Evolutionary conservation across 2,329 filamentous ascomycete genomes (phyloP).

Genomic region (Neurospora crassa): DNA sequence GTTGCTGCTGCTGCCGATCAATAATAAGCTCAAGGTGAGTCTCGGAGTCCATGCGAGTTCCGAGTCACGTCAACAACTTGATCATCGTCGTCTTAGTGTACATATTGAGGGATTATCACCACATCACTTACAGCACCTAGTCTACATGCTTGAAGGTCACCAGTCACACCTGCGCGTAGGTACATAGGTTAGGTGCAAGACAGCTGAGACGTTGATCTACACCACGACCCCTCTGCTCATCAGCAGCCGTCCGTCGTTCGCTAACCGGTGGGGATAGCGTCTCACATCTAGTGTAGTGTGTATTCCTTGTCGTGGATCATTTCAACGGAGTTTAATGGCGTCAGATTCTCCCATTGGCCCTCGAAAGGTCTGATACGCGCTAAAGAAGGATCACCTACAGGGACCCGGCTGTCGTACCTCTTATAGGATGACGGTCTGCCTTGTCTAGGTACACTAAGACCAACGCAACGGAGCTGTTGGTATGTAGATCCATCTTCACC

Average conservation of each 20-base stretch:
- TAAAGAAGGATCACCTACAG: background rate
- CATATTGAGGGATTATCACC: background rate
- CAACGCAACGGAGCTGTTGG: background rate
- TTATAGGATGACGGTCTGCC: background rate
- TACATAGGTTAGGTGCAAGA: background rate
- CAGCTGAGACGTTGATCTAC: background rate
- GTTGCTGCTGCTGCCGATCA: background rate
- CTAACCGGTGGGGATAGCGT: no score
- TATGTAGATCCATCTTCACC: background rate
- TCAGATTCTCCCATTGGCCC: background rate
- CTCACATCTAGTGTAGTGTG: no score
- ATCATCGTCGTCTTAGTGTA: background rate
- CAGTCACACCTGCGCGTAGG: no score
- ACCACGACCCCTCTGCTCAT: no score
- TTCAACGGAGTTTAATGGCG: background rate
- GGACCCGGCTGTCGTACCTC: background rate
- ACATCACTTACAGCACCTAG: background rate
- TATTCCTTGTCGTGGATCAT: no score
- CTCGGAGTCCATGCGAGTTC: background rate
- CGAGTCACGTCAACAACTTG: background rate
- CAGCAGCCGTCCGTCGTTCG: no score
- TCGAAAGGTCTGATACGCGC: background rate
- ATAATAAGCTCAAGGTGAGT: background rate
- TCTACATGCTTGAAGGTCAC: no score
- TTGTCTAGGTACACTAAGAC: background rate